Evolutionary conservation across 768 basidiomycete genomes (phyloP).

Genomic region (Mrakia gelida): DNA sequence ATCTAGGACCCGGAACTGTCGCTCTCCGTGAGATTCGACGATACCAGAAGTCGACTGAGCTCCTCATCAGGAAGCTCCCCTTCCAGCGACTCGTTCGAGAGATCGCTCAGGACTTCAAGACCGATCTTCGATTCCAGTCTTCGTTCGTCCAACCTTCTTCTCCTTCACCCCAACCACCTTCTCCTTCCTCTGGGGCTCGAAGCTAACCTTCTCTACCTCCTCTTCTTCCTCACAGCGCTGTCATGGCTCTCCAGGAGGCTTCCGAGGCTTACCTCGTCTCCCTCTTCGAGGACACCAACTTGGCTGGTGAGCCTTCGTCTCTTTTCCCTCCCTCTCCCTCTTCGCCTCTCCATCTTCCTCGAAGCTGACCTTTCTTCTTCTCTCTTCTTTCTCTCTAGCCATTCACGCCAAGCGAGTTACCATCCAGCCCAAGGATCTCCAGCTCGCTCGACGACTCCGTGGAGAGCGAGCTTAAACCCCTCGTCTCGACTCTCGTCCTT

Average conservation of each 20-base stretch:
- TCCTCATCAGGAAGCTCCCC: constrained; percentile 53
- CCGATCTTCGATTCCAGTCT: constrained; percentile 70
- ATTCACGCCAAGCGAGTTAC: constrained; percentile 40
- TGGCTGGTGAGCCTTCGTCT: constrained; percentile 53
- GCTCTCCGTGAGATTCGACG: constrained; percentile 97
- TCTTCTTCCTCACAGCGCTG: constrained; percentile 51
- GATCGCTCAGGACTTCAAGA: constrained; percentile 78
- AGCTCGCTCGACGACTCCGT: constrained; percentile 28
- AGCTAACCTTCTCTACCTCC: no score
- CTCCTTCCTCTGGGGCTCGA: no score
- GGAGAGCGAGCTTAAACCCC: constrained; percentile 44
- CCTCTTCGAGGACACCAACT: constrained; percentile 81
- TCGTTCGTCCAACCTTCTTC: constrained; percentile 46
- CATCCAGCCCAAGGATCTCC: constrained; percentile 36
- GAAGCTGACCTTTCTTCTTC: no score
- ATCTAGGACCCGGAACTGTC: constrained; percentile 66
- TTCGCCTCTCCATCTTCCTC: constrained; percentile 43
- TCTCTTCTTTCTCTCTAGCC: constrained; percentile 43
- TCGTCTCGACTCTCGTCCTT: constrained; percentile 40
- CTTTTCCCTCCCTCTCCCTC: no score
- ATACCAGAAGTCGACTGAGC: constrained; percentile 73
- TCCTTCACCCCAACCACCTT: constrained; percentile 40
- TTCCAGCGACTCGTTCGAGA: constrained; percentile 74
- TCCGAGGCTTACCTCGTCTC: constrained; percentile 67
- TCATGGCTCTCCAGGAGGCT: constrained; percentile 65